Evolutionary conservation across 192 early-diverging fungal species (phyloP).

Genomic region (Backusella westeae): DNA sequence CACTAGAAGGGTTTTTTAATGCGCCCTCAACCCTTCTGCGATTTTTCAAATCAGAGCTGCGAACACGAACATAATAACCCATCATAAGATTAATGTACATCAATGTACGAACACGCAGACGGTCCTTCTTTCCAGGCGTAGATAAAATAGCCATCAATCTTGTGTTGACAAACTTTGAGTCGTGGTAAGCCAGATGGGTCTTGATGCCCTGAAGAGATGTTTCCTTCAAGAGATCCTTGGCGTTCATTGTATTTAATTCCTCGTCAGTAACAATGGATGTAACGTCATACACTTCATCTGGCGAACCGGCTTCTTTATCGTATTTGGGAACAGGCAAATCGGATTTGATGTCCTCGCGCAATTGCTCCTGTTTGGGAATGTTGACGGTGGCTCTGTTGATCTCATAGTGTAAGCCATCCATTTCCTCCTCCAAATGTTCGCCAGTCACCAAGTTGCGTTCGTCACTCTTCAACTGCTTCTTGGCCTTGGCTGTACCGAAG

Average conservation of each 20-base stretch:
- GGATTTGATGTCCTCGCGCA: conserved; percentile 51
- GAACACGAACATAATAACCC: conserved; percentile 49
- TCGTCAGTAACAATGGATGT: conserved; percentile 65
- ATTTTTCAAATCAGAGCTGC: conserved; percentile 38
- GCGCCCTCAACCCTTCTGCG: conserved; percentile 49
- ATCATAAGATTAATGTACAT: conserved; percentile 81
- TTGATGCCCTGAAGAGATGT: conserved; percentile 39
- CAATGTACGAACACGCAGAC: conserved; percentile 51
- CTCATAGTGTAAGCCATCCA: conserved; percentile 61
- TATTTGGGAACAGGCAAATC: conserved; percentile 76
- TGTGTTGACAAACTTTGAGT: conserved; percentile 46
- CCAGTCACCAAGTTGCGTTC: conserved; percentile 89
- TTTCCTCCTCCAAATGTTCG: conserved; percentile 59
- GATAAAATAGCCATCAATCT: conserved; percentile 33
- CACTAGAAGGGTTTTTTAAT: conserved; percentile 56
- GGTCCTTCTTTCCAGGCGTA: conserved; percentile 49
- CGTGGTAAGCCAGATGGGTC: conserved; percentile 37
- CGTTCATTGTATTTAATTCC: conserved; percentile 63
- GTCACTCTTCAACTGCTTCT: conserved; percentile 73
- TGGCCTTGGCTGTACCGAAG: conserved; percentile 91
- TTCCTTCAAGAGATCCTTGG: conserved; percentile 52
- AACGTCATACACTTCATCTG: conserved; percentile 79
- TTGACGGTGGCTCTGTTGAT: conserved; percentile 64
- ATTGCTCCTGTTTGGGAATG: conserved; percentile 57
- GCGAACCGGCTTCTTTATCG: conserved; percentile 61